A percentile compares a stretch with the other conserved stretches of the same genome.
phyloP scores from a whole-genome alignment of 768 basidiomycete genomes.

The Mycena galericulata region DNA sequence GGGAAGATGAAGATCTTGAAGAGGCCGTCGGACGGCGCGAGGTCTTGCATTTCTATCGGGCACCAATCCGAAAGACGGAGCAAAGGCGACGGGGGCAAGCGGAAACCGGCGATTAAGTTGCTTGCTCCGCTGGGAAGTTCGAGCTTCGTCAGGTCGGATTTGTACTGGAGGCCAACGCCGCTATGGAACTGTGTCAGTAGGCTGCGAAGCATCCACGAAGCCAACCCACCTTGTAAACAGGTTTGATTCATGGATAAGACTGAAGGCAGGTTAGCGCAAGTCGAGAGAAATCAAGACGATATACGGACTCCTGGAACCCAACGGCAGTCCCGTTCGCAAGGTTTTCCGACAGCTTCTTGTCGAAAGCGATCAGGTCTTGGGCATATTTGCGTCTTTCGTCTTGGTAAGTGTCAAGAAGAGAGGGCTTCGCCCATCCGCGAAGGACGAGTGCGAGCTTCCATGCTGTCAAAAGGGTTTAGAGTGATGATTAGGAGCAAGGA shows the following conservation, averaged over 20 bases:
- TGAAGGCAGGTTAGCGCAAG: not conserved
- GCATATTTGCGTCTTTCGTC: constrained; percentile 39
- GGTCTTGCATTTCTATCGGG: constrained; percentile 31
- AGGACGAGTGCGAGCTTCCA: constrained; percentile 42
- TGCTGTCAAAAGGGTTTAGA: not conserved
- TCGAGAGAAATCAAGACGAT: not conserved
- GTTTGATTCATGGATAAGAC: not conserved
- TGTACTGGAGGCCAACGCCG: constrained; percentile 31
- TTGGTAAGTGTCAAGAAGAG: constrained; percentile 44
- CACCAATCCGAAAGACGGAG: constrained; percentile 32
- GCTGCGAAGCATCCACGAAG: not conserved
- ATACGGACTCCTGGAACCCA: constrained; percentile 7
- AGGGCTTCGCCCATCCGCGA: constrained; percentile 37
- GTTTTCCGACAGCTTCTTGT: constrained; percentile 32
- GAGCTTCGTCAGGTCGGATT: constrained; percentile 13
- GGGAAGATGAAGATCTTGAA: constrained; percentile 34
- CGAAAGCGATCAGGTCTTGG: constrained; percentile 39
- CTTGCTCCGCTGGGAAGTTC: not conserved
- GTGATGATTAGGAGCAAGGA: not conserved
- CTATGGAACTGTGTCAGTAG: constrained; percentile 9
- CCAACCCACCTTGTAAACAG: not conserved
- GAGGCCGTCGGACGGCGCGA: constrained; percentile 28
- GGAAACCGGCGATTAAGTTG: not conserved
- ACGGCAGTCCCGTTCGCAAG: constrained; percentile 14
- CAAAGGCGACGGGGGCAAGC: constrained; percentile 18